These are phyloP conservation scores for Parietaria judaica DNA, from an alignment of 306 rosid genomes.

Conservation along the genomic window DNA sequence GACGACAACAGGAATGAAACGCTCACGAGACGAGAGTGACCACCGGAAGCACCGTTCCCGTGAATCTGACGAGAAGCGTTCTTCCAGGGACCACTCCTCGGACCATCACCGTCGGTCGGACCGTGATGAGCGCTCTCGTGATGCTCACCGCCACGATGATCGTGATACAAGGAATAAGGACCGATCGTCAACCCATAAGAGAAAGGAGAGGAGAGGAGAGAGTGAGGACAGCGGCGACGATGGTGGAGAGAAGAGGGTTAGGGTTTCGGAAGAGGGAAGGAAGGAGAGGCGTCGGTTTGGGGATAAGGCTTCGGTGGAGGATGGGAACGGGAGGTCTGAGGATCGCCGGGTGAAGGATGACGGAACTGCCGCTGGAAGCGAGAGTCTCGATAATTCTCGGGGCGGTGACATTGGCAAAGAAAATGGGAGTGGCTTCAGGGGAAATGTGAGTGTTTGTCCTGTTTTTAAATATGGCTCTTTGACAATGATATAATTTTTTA, in stretches of 20 bases:
- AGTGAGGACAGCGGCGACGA: conserved; percentile 14
- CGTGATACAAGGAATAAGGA: conserved; percentile 39
- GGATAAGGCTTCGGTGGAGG: conserved; percentile 30
- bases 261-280: conserved; percentile 50
- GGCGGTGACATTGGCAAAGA: neutral
- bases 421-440: conserved; percentile 35
- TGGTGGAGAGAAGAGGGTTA: conserved; percentile 52
- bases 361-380: neutral
- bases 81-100: conserved; percentile 38
- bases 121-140: conserved; percentile 33
- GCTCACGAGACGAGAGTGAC: conserved; percentile 37
- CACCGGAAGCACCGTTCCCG: conserved; percentile 36
- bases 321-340: conserved; percentile 20
- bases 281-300: conserved; percentile 37
- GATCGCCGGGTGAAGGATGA: conserved; percentile 36
- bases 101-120: conserved; percentile 19
- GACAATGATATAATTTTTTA: too few relatives aligned
- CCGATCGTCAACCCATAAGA: conserved; percentile 49
- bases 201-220: conserved; percentile 63
- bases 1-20: conserved; percentile 37
- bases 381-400: neutral
- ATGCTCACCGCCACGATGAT: conserved; percentile 13
- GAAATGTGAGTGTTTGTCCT: conserved; percentile 42
- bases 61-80: conserved; percentile 23
- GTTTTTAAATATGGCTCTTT: neutral